Conservation (phyloP, 208 protist genomes). For the Trypanosoma rangeli region DNA sequence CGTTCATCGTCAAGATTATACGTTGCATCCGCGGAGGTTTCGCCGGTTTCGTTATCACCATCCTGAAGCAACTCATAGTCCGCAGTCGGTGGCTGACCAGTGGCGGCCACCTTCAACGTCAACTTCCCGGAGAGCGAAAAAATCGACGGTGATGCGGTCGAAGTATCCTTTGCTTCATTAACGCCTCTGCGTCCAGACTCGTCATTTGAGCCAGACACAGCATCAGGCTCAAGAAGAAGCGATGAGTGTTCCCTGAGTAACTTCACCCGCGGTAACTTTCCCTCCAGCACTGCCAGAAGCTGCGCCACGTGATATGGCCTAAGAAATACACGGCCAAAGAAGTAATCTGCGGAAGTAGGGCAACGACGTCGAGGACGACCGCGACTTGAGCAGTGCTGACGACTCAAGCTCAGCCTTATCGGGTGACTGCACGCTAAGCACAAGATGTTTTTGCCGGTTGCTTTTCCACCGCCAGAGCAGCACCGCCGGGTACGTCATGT, state of each 20-base stretch:
- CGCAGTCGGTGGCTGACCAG: too few species aligned
- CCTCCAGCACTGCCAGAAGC: conserved; percentile 77
- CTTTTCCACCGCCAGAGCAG: conserved; percentile 69
- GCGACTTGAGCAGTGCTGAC: neutral
- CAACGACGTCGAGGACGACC: conserved; percentile 7
- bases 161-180: neutral
- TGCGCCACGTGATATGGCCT: conserved; percentile 82
- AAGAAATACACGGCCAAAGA: conserved; percentile 85
- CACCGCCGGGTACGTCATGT: conserved; percentile 43
- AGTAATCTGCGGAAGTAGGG: conserved; percentile 40
- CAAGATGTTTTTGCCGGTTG: conserved; percentile 51
- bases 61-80: conserved; percentile 11
- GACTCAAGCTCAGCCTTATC: conserved; percentile 1
- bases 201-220: neutral
- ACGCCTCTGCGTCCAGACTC: neutral
- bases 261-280: conserved; percentile 37
- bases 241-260: conserved; percentile 46
- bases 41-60: conserved; percentile 25
- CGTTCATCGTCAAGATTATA: conserved; percentile 64
- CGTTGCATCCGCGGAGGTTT: neutral
- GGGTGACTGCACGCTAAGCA: conserved; percentile 45
- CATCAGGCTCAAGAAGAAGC: conserved; percentile 34
- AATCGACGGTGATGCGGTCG: conserved; percentile 8
- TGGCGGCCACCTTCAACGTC: conserved; percentile 31
- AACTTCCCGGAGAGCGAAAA: conserved; percentile 43